A percentile compares a stretch with the other conserved stretches of the same genome.
phyloP scores from a whole-genome alignment of 1,284 basidiomycete species.

The Tilletia walkeri region DNA sequence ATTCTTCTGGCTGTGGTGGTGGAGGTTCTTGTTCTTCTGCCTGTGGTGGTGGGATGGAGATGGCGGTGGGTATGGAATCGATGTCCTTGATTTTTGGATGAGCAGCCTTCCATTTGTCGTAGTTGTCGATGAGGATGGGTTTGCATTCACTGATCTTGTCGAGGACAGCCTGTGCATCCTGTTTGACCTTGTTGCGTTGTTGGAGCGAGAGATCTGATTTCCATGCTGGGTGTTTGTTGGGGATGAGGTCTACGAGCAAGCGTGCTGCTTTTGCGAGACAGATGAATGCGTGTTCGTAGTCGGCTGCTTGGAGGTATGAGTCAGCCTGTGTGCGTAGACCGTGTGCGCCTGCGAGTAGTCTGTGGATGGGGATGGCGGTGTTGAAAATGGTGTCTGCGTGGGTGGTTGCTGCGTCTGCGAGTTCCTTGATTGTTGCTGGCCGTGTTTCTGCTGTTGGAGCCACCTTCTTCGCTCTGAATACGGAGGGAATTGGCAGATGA shows the following conservation, averaged over 20 bases:
- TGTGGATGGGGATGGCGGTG: slow-evolving; percentile 18
- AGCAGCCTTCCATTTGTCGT: slow-evolving; percentile 16
- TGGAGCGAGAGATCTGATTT: slow-evolving; percentile 19
- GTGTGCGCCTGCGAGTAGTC: slow-evolving; percentile 22
- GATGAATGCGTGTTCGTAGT: slow-evolving; percentile 18
- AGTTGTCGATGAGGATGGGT: slow-evolving; percentile 20
- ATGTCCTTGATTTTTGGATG: slow-evolving; percentile 18
- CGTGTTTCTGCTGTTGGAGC: not conserved
- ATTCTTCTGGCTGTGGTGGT: not conserved
- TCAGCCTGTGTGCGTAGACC: slow-evolving; percentile 20
- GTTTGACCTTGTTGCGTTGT: slow-evolving; percentile 6
- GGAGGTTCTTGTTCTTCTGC: slow-evolving; percentile 4
- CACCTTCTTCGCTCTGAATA: slow-evolving; percentile 4
- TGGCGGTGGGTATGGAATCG: not conserved
- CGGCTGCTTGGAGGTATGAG: slow-evolving; percentile 15
- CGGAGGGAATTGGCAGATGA: slow-evolving; percentile 18
- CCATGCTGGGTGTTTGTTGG: slow-evolving; percentile 26
- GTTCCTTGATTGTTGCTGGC: slow-evolving; percentile 14
- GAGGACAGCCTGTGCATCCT: slow-evolving; percentile 21
- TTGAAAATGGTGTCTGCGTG: slow-evolving; percentile 14
- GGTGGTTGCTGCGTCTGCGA: slow-evolving; percentile 15
- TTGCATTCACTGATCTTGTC: slow-evolving; percentile 20
- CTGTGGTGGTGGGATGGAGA: not conserved
- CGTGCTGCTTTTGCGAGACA: slow-evolving; percentile 33
- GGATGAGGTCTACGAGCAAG: slow-evolving; percentile 32